Percentiles rank a stretch among this genome's conserved stretches.
These are phyloP conservation scores for Penicillium sp. DNA, from an alignment of 2,329 filamentous ascomycete species.

Conservation along the genomic window DNA sequence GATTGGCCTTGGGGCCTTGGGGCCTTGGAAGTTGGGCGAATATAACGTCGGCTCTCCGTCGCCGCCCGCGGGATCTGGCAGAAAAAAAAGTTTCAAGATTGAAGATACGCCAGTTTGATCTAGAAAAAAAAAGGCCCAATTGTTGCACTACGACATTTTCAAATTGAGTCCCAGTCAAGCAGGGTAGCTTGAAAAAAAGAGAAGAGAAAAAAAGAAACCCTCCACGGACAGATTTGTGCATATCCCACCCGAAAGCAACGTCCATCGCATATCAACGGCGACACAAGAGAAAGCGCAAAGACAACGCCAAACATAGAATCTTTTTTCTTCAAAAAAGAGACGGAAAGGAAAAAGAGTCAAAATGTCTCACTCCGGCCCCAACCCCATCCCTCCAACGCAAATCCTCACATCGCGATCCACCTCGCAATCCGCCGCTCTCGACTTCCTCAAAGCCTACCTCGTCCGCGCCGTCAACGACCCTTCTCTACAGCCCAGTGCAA, in stretches of 20 bases:
- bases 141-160: neutral
- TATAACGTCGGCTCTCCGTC: slow-evolving; percentile 6
- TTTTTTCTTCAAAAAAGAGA: neutral
- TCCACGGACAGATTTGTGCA: neutral
- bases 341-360: slow-evolving; percentile 13
- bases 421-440: slow-evolving; percentile 36
- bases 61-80: slow-evolving; percentile 8
- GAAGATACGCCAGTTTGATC: neutral
- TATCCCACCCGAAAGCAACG: neutral
- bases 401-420: slow-evolving; percentile 34
- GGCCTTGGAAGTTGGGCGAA: no score
- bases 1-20: neutral
- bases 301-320: neutral
- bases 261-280: neutral
- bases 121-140: neutral
- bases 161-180: neutral
- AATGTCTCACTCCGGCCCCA: slow-evolving; percentile 36
- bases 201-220: neutral
- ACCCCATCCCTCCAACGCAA: slow-evolving; percentile 35
- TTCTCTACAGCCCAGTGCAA: slow-evolving; percentile 41
- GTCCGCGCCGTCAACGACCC: slow-evolving; percentile 39
- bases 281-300: no score
- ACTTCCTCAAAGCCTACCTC: slow-evolving; percentile 42
- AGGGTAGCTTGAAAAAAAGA: neutral
- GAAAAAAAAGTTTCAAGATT: slow-evolving; percentile 2